A percentile compares a stretch with the other conserved stretches of the same genome.
These are phyloP conservation scores for Salix caprea DNA, from an alignment of 345 rosid genomes.

Conservation along the genomic window DNA sequence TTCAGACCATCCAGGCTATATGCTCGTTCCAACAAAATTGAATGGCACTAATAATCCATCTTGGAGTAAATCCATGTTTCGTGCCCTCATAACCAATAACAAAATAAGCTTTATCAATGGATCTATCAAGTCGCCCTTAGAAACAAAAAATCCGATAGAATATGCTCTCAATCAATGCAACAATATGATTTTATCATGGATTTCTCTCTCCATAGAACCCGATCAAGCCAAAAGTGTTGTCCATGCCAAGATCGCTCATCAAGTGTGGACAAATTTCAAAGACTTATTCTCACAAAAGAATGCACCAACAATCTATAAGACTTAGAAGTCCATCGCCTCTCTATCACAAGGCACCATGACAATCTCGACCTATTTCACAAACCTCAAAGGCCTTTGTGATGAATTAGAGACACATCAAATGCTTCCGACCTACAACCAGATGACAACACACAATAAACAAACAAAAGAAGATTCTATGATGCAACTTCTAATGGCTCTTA, in stretches of 20 bases:
- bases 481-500: background rate
- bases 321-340: slow-evolving; percentile 3
- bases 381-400: background rate
- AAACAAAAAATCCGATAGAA: background rate
- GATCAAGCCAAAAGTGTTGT: slow-evolving; percentile 8
- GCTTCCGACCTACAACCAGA: background rate
- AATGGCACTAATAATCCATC: background rate
- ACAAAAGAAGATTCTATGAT: background rate
- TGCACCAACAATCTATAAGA: slow-evolving; percentile 11
- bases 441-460: background rate
- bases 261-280: slow-evolving; percentile 16
- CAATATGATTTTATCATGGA: slow-evolving; percentile 7
- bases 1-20: background rate
- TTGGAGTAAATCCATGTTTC: background rate
- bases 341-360: slow-evolving; percentile 9
- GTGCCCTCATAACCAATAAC: slow-evolving; percentile 1
- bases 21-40: slow-evolving; percentile 1
- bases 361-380: background rate
- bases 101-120: background rate
- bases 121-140: background rate
- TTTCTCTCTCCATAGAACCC: background rate
- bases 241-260: slow-evolving; percentile 4
- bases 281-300: slow-evolving; percentile 14
- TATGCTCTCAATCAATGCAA: background rate
- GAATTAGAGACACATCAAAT: background rate